These are phyloP conservation scores for Cicer judaicum DNA, from an alignment of 306 rosid species.

Conservation along the genomic window DNA sequence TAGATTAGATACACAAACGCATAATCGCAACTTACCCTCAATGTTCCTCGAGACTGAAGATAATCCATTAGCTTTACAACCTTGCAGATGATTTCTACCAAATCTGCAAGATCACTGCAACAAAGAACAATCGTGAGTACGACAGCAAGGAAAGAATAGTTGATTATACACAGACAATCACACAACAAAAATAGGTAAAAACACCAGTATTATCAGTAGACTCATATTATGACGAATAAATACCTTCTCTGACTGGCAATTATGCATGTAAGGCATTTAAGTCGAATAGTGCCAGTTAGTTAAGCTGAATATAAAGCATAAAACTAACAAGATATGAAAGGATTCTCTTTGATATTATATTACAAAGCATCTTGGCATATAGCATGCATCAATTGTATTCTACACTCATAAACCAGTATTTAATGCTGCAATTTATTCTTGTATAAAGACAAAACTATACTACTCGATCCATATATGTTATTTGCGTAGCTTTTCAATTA, in stretches of 20 bases:
- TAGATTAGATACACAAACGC: background rate
- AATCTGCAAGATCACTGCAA: constrained; percentile 88
- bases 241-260: constrained; percentile 13
- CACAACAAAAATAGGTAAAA: constrained; percentile 9
- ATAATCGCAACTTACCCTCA: constrained; percentile 67
- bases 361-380: background rate
- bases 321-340: constrained; percentile 6
- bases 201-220: constrained; percentile 3
- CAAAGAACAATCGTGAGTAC: constrained; percentile 41
- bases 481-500: constrained; percentile 27
- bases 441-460: constrained; percentile 18
- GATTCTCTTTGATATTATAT: constrained; percentile 3
- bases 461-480: constrained; percentile 13
- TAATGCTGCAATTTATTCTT: constrained; percentile 18
- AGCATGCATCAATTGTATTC: constrained; percentile 17
- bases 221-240: background rate
- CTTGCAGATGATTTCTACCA: constrained; percentile 78
- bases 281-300: background rate
- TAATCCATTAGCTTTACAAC: constrained; percentile 73
- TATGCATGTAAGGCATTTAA: background rate
- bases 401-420: constrained; percentile 11
- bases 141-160: constrained; percentile 28
- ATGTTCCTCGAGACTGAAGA: constrained; percentile 84
- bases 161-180: constrained; percentile 3
- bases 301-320: constrained; percentile 27